Base-by-base conservation (phyloP, 202 grass and related monocot species). In the Panicum hallii region DNA sequence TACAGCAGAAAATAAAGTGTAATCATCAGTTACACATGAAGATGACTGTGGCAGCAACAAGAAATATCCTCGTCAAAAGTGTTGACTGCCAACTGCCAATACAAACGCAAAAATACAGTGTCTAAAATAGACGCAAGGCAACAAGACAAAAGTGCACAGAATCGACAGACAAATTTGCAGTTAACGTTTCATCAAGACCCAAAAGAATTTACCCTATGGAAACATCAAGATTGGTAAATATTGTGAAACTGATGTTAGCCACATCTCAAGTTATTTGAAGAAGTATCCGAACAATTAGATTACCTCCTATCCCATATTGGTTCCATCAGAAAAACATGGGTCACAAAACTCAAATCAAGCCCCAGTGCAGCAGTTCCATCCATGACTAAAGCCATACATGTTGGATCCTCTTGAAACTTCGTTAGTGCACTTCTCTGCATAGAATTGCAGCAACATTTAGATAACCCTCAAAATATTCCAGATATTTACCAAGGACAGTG, bases 291-390 rank as follows among this genome's bases (percentile, higher is more conserved):
- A 40, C 5, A 60, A 3, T 68, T 49, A 56, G 36, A 79, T 84
- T 91, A 94, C 96, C 96, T 99, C 83, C 93, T 93, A 64, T 99
- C 93, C 96, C 96, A 99, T 81, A 99, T 99, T 76, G 96, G 96
- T 87, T 99, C 96, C 96, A 98, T 98, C 70, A 98, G 88, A 73
- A 98, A 98, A 78, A 98, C 96, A 80, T 87, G 67, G 50, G 90
- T 79, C 58, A 95, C 96, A 86, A 98, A 98, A 82, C 96, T 98
- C 91, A 98, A 87, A 89, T 98, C 95, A 84, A 98, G 91, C 52
- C 96, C 96, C 71, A 98, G 76, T 57, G 96, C 93, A 45, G 93
- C 96, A 84, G 93, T 98, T 86, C 96, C 96, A 92, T 98, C 96
- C 91, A 98, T 98, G 68, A 98, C 55, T 84, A 98, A 90, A 75